Percentiles rank a stretch among this genome's conserved stretches.
These are phyloP conservation scores for Cyanodermella asteris DNA, from an alignment of 2,329 filamentous ascomycete species.

Conservation along the genomic window DNA sequence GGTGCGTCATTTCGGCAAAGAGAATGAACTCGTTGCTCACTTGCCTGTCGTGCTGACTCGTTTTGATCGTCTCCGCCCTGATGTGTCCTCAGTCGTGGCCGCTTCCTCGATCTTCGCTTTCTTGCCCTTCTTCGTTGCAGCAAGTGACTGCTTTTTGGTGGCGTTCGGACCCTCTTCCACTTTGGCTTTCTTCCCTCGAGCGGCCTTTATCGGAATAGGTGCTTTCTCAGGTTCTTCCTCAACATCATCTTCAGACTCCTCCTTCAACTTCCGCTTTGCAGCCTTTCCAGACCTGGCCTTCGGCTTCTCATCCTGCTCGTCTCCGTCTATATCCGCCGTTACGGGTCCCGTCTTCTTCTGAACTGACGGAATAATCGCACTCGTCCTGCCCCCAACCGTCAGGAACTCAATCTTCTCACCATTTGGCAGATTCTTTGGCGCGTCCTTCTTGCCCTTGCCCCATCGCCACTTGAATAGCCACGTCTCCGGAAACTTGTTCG, in stretches of 20 bases:
- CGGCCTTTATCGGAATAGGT: too few species aligned
- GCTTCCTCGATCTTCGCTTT: too few species aligned
- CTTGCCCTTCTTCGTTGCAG: background rate
- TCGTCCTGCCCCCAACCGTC: conserved; percentile 78
- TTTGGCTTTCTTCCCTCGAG: conserved; percentile 9
- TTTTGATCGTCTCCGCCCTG: too few species aligned
- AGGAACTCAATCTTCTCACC: conserved; percentile 71
- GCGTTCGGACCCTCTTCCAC: conserved; percentile 8
- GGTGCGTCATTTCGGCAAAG: too few species aligned
- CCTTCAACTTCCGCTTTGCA: conserved; percentile 10
- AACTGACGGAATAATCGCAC: conserved; percentile 61
- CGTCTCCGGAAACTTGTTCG: conserved; percentile 58
- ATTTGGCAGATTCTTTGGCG: conserved; percentile 46
- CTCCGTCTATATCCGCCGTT: conserved; percentile 19
- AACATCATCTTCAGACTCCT: too few species aligned
- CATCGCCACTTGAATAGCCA: conserved; percentile 83
- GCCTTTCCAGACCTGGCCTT: conserved; percentile 9
- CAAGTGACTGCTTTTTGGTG: background rate
- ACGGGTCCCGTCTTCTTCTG: conserved; percentile 59
- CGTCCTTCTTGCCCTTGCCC: conserved; percentile 65
- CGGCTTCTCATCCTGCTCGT: conserved; percentile 3
- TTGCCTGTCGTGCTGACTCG: too few species aligned
- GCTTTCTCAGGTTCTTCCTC: too few species aligned
- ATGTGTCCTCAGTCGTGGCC: too few species aligned
- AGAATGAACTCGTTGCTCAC: too few species aligned